Base-by-base conservation (phyloP, 2,329 filamentous ascomycete species). In the Tolypocladium paradoxum region DNA sequence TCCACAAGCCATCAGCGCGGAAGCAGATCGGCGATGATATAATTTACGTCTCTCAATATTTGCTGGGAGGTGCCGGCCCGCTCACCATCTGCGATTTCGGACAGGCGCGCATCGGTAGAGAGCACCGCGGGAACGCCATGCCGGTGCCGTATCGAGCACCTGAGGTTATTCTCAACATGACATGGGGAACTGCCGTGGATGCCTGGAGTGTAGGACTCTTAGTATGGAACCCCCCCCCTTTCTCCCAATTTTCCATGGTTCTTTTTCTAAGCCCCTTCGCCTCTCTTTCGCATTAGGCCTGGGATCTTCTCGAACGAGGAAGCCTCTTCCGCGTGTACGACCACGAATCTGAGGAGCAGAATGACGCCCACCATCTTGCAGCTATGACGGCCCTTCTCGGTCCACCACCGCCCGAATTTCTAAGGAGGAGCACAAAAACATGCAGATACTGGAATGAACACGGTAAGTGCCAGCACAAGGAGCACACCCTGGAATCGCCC, bases 111-210 rank as follows among this genome's bases (percentile, higher is more conserved):
- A 61, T 66, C 29, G 65, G 65, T 2, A 43, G 48, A 1, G 45
- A 58, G 49, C 61, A 62, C 12, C 46, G 36, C 6, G 55, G 62
- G 1, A 58, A 54, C 4, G 64, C 61, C 6, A 67, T 67, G 63
- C 65, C 65, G 6, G 6, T 60, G 8, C 62, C 55, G 2, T 68
- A 67, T 50, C 62, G 66, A n/a, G 64, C 68, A 24, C 69, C 68
- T 0, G 70, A 72, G 53, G 63, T 72, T 7, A 65, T 71, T 56
- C 61, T 71, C 18, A 59, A 61, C 27, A 69, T 70, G 61, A 52
- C 57, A 0, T 71, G 68, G 68, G 62, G 63, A 11, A 56, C 59
- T 37, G 38, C 57, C 16, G 64, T 70, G 20, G 69, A 73, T 58
- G 57, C 65, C 20, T 73, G 69, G 70, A 68, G 64, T 34, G 53